Evolutionary conservation across 805 yeast species (phyloP).

Genomic region (Cyberlindnera meyerae): DNA sequence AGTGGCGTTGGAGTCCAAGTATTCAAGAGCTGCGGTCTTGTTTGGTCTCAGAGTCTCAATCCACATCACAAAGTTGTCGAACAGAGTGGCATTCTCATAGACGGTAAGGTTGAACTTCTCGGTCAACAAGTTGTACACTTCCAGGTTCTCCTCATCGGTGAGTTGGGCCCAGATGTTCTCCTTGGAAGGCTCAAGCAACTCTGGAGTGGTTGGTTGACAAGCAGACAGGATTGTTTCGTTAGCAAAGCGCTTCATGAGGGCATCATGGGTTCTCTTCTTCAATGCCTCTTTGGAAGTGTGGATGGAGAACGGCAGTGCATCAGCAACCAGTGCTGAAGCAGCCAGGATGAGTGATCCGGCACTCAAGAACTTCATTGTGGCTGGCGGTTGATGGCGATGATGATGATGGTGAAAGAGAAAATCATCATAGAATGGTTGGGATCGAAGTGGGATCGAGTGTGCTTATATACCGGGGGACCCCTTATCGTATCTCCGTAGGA

Average conservation of each 20-base stretch:
- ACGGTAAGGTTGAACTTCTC: slow-evolving; percentile 18
- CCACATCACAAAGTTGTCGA: slow-evolving; percentile 24
- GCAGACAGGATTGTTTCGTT: not conserved
- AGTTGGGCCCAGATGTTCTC: slow-evolving; percentile 22
- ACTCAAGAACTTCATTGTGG: slow-evolving; percentile 3
- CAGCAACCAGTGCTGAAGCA: slow-evolving; percentile 4
- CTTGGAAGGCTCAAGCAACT: slow-evolving; percentile 15
- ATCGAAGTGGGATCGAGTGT: no score
- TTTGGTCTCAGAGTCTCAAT: slow-evolving; percentile 24
- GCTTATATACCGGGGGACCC: no score
- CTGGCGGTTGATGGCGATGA: not conserved
- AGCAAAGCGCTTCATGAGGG: slow-evolving; percentile 4
- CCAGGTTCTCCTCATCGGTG: slow-evolving; percentile 18
- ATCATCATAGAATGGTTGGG: no score
- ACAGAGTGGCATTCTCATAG: slow-evolving; percentile 17
- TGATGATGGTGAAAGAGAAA: no score
- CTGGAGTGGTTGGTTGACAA: slow-evolving; percentile 15
- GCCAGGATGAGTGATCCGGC: slow-evolving; percentile 3
- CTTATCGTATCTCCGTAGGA: no score
- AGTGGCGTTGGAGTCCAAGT: slow-evolving; percentile 20
- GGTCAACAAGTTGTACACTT: slow-evolving; percentile 13
- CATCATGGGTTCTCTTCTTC: slow-evolving; percentile 9
- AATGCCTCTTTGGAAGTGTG: slow-evolving; percentile 7
- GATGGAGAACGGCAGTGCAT: slow-evolving; percentile 9
- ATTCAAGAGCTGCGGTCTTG: slow-evolving; percentile 25